Evolutionary conservation across 1,284 basidiomycete genomes (phyloP).

Genomic region (Microbotryum lychnidis-dioicae): DNA sequence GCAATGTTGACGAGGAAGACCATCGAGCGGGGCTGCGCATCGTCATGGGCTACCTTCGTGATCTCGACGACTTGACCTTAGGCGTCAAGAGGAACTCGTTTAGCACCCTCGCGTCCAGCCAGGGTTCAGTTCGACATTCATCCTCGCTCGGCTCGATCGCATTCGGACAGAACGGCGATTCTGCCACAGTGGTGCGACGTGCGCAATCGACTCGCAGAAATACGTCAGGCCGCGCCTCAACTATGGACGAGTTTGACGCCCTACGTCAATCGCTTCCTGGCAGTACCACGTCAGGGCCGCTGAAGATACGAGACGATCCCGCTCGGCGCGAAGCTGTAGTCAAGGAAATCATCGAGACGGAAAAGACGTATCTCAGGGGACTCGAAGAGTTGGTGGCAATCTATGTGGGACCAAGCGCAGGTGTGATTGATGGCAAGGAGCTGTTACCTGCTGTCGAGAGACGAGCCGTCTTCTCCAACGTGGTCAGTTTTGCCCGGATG

Average conservation of each 20-base stretch:
- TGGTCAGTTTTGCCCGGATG: constrained; percentile 42
- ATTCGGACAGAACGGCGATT: not conserved
- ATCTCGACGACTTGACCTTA: constrained; percentile 71
- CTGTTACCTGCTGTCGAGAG: constrained; percentile 77
- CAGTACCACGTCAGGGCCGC: not conserved
- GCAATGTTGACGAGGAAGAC: constrained; percentile 2
- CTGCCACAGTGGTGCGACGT: constrained; percentile 8
- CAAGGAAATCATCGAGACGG: constrained; percentile 58
- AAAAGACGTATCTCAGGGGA: constrained; percentile 88
- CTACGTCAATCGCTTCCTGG: not conserved
- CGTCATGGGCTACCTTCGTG: constrained; percentile 87
- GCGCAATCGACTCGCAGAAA: constrained; percentile 13
- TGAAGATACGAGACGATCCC: constrained; percentile 37
- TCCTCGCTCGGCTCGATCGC: no score
- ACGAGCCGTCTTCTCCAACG: constrained; percentile 82
- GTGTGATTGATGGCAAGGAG: constrained; percentile 56
- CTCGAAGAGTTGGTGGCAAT: constrained; percentile 88
- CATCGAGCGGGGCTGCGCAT: constrained; percentile 60
- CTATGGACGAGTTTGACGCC: not conserved
- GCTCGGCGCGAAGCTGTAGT: constrained; percentile 37
- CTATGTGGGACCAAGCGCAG: constrained; percentile 67
- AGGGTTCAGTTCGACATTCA: no score
- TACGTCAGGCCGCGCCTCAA: not conserved
- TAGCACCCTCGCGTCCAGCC: no score
- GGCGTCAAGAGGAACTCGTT: constrained; percentile 1